Percentiles rank a stretch among this genome's conserved stretches.
These are phyloP conservation scores for Tremella yokohamensis DNA, from an alignment of 768 basidiomycete species.

Conservation along the genomic window DNA sequence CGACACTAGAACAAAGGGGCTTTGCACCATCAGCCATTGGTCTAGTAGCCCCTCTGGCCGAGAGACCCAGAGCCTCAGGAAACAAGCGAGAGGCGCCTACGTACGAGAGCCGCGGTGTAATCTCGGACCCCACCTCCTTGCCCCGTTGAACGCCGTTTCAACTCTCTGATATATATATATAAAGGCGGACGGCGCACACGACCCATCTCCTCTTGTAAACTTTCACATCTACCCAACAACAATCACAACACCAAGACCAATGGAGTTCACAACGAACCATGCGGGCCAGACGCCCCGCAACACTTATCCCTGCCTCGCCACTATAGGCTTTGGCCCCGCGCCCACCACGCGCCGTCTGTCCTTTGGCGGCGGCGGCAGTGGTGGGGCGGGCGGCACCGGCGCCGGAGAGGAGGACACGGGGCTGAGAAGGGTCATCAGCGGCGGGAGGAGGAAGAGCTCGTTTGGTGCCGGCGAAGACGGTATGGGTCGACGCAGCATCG, in stretches of 20 bases:
- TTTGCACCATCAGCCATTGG: too few species aligned
- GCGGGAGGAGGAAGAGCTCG: slow-evolving; percentile 32
- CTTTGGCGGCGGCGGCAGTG: slow-evolving; percentile 14
- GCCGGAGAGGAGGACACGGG: slow-evolving; percentile 25
- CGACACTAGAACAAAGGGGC: too few species aligned
- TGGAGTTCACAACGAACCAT: slow-evolving; percentile 30
- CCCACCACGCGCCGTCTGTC: slow-evolving; percentile 27
- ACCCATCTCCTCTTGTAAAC: too few species aligned
- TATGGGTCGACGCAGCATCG: background rate
- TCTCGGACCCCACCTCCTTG: too few species aligned
- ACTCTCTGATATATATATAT: too few species aligned
- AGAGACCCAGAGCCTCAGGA: too few species aligned
- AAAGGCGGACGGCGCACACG: too few species aligned
- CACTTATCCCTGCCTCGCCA: slow-evolving; percentile 40
- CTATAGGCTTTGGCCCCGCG: slow-evolving; percentile 31
- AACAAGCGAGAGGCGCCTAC: too few species aligned
- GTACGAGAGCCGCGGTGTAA: too few species aligned
- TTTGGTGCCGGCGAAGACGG: slow-evolving; percentile 17
- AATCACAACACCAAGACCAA: background rate
- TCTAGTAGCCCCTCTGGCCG: too few species aligned
- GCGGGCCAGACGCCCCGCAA: slow-evolving; percentile 31
- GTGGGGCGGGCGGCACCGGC: background rate
- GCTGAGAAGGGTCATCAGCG: slow-evolving; percentile 34
- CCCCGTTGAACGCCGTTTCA: too few species aligned
- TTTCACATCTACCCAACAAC: too few species aligned